Evolutionary conservation across 2,329 filamentous ascomycete species (phyloP).

Genomic region (Fusarium chlamydosporum): DNA sequence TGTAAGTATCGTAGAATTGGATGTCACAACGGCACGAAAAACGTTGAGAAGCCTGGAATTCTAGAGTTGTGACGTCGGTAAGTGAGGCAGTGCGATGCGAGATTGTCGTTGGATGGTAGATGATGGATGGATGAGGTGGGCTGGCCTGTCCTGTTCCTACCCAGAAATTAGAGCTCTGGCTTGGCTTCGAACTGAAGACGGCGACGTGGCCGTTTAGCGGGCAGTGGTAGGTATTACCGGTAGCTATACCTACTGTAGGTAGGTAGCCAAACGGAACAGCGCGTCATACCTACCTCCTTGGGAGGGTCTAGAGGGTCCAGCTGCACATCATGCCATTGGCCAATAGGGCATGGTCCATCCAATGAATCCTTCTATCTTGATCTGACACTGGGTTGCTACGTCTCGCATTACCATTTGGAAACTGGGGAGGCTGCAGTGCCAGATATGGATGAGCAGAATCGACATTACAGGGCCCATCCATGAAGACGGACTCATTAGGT

Average conservation of each 20-base stretch:
- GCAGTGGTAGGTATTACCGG: background rate
- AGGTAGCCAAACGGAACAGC: conserved; percentile 21
- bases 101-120: conserved; percentile 32
- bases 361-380: conserved; percentile 31
- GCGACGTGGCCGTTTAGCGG: conserved; percentile 49
- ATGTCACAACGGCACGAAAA: conserved; percentile 19
- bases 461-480: conserved; percentile 31
- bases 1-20: conserved; percentile 19
- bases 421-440: conserved; percentile 29
- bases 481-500: conserved; percentile 21
- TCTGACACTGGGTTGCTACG: conserved; percentile 41
- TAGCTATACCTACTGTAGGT: no score
- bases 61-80: conserved; percentile 45
- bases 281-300: conserved; percentile 28
- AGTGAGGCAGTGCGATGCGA: conserved; percentile 43
- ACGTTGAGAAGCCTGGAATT: conserved; percentile 34
- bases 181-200: conserved; percentile 28
- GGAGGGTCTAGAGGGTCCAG: conserved; percentile 33
- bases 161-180: conserved; percentile 11
- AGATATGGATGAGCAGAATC: conserved; percentile 33
- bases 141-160: background rate
- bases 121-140: conserved; percentile 27
- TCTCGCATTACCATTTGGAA: conserved; percentile 43
- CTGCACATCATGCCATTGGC: conserved; percentile 26
- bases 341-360: conserved; percentile 36